Base-by-base conservation (phyloP, 2,329 filamentous ascomycete species). In the Colletotrichum tabaci region DNA sequence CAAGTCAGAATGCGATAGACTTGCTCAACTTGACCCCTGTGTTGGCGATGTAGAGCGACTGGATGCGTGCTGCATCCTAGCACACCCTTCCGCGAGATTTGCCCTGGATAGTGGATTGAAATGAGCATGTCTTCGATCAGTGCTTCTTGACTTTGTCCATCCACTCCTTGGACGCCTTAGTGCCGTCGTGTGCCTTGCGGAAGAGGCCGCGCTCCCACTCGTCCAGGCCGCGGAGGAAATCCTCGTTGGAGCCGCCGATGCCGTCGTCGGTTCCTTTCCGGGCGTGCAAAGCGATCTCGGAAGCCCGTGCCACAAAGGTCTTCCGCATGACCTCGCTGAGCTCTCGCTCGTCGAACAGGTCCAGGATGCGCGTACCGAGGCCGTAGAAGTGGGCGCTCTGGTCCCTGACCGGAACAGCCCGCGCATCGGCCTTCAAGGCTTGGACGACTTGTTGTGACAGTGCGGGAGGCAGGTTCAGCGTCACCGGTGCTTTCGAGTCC, bases 301-400 rank as follows among this genome's bases (percentile, higher is more conserved):
- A 88, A 0, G 95, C 94, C 58, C 96, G 88, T 61, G 89, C 87
- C 75, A 95, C 94, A 82, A 97, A 98, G 0, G 94, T 95, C 84
- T 92, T 87, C 67, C 89, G 87, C 75, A 96, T 80, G 23, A 96
- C 90, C 74, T 94, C 89, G 67, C 94, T 93, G 67, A 98, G 91
- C 71, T 90, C 89, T 55, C 81, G 80, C 80, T 98, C 95, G 69
- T 98, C 95, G 73, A 98, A 97, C 0, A 99, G 83, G 71, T 98
- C 95, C 73, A 98, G 86, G 82, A 98, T 95, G 62, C 94, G 89
- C 55, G 94, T 92, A 4, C 93, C 94, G 4, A 98, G 88, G 30
- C 90, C 91, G 83, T 98, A 98, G 77, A 98, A 98, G 81, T 98
- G 93, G 46, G 92, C 91, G 72, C 93, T 94, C 80, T 96, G 90